Evolutionary conservation across 2,329 filamentous ascomycete genomes (phyloP).

Genomic region (Ascochyta viciae-villosae): DNA sequence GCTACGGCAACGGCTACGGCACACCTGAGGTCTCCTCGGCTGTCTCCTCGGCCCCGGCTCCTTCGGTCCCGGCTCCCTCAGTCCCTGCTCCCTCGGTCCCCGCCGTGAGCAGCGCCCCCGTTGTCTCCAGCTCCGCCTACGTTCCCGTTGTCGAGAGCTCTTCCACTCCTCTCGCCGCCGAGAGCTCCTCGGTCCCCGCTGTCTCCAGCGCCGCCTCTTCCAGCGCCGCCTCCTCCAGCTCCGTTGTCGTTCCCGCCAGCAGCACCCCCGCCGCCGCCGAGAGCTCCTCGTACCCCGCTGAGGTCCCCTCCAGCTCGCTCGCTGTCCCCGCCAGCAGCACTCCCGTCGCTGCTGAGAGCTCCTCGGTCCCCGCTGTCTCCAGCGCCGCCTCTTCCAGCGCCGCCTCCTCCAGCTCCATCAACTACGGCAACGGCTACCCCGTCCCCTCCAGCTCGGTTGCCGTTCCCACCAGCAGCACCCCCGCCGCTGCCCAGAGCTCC

Average conservation of each 20-base stretch:
- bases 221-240: not conserved
- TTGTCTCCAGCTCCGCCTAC: not conserved
- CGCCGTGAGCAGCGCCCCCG: not conserved
- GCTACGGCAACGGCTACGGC: slow-evolving; percentile 5
- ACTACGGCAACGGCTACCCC: slow-evolving; percentile 1
- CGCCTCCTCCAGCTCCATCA: not conserved
- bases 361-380: slow-evolving; percentile 3
- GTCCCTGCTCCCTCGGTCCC: slow-evolving; percentile 5
- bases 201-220: not conserved
- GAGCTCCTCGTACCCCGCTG: slow-evolving; percentile 5
- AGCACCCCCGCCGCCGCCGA: not conserved
- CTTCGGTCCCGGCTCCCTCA: not conserved
- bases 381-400: too few species aligned
- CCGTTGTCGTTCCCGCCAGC: slow-evolving; percentile 1
- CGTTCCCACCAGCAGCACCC: not conserved
- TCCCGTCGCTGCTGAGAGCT: slow-evolving; percentile 7
- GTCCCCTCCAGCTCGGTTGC: not conserved
- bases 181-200: slow-evolving; percentile 11
- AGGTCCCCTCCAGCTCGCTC: slow-evolving; percentile 1
- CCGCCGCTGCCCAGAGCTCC: slow-evolving; percentile 8
- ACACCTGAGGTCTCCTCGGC: slow-evolving; percentile 10
- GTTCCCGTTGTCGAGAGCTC: not conserved
- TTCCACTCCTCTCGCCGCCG: slow-evolving; percentile 6
- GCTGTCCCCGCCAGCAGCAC: slow-evolving; percentile 1
- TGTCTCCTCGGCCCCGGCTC: too few species aligned